phyloP scores from a whole-genome alignment of 2,329 filamentous ascomycete genomes.

The Cladophialophora bantiana region DNA sequence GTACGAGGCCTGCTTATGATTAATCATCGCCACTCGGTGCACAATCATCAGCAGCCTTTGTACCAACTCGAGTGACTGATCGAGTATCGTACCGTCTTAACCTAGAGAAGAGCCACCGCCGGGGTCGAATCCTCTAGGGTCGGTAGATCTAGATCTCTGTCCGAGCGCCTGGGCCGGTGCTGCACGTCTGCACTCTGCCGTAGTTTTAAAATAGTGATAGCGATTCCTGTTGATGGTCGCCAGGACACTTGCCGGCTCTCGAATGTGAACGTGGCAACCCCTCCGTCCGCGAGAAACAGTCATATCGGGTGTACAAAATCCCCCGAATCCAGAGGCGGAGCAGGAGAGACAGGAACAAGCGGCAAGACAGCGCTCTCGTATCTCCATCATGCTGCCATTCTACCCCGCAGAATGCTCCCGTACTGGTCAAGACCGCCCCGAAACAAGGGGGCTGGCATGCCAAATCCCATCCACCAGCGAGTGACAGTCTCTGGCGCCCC shows the following conservation, averaged over 20 bases:
- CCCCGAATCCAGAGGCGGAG: neutral
- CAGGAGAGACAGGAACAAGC: neutral
- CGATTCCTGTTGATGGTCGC: neutral
- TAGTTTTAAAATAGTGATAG: constrained; percentile 7
- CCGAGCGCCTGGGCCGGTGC: neutral
- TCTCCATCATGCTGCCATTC: neutral
- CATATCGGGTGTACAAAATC: constrained; percentile 4
- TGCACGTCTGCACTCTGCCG: neutral
- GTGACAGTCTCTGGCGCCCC: neutral
- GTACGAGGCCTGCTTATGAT: constrained; percentile 14
- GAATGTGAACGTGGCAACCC: neutral
- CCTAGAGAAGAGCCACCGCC: neutral
- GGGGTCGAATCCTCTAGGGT: neutral
- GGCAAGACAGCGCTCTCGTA: neutral
- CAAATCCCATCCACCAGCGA: neutral
- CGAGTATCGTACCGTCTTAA: neutral
- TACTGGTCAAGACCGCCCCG: neutral
- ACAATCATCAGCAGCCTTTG: constrained; percentile 4
- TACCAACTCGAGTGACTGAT: neutral
- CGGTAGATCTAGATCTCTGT: constrained; percentile 16
- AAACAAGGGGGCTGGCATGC: neutral
- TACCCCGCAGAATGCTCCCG: neutral
- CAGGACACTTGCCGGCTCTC: constrained; percentile 17
- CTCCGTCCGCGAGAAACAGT: neutral
- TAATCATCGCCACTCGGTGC: constrained; percentile 22